phyloP scores from a whole-genome alignment of 2,329 filamentous ascomycete genomes.

The Fusarium sp. region DNA sequence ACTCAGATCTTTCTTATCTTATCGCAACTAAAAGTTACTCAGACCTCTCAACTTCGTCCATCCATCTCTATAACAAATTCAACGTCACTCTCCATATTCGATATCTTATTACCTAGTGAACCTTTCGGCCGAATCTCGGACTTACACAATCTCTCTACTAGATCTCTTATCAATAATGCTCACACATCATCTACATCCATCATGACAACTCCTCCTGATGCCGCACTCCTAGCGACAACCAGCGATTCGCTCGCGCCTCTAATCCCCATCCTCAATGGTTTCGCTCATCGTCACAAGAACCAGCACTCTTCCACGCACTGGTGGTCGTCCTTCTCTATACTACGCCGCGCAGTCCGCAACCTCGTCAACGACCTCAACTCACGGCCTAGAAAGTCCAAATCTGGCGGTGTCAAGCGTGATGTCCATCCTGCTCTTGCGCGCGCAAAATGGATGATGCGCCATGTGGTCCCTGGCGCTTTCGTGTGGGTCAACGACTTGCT shows the following conservation, averaged over 20 bases:
- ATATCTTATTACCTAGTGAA: background rate
- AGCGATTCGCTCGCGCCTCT: conserved; percentile 49
- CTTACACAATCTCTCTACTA: background rate
- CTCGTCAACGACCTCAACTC: conserved; percentile 51
- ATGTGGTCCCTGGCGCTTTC: conserved; percentile 48
- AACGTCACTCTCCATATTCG: conserved; percentile 17
- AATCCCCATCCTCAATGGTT: conserved; percentile 69
- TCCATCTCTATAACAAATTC: background rate
- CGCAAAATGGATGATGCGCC: conserved; percentile 43
- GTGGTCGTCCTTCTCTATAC: conserved; percentile 77
- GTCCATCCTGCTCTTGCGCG: conserved; percentile 26
- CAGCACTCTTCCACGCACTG: conserved; percentile 84
- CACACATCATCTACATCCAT: background rate
- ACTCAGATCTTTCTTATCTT: conserved; percentile 11
- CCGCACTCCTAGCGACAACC: conserved; percentile 18
- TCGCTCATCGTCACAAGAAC: conserved; percentile 87
- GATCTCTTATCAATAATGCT: conserved; percentile 6
- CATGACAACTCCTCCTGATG: conserved; percentile 15
- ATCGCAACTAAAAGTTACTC: conserved; percentile 14
- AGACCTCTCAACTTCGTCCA: background rate
- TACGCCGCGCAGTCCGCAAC: conserved; percentile 71
- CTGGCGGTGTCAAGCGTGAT: conserved; percentile 1
- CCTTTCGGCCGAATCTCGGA: conserved; percentile 10
- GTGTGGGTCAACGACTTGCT: conserved; percentile 42
- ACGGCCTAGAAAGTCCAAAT: conserved; percentile 16